Base-by-base conservation (phyloP, 768 basidiomycete genomes). In the Botryobasidium botryosum region DNA sequence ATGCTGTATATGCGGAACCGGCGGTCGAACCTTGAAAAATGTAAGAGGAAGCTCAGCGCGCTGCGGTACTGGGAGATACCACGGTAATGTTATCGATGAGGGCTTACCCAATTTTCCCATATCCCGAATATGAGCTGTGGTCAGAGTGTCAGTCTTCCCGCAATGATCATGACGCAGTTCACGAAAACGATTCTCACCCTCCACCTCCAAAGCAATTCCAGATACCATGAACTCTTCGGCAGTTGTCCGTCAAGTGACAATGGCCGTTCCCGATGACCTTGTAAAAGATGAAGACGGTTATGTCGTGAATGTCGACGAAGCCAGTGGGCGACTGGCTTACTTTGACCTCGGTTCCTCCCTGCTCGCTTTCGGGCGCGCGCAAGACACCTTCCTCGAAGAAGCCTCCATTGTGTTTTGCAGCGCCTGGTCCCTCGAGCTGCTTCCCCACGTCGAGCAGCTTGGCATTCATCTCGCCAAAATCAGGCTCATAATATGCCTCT, bases 161-260 rank as follows among this genome's bases (percentile, higher is more conserved):
- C 45, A 40, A 45, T 33, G 31, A 35, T 39, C 31, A 36, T 21
- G 25, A 33, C 45, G 3, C 36, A 20, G 13, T 6, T 24, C 5
- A 29, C 38, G 15, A 31, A 17, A 12, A n/a, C 18, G 7, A 64
- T 13, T 18, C 74, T 59, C 55, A 79, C 70, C 81, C 79, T 58
- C 83, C 84, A 32, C 85, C 85, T 6, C 80, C 80, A 56, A 91
- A 91, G 61, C 90, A 94, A 50, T 78, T 63, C 91, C 92, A 96
- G 12, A 96, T 71, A 7, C 85, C 85, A 46, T 77, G 71, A 15
- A 87, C 69, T 13, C 90, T 73, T 53, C 77, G 70, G 53, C 91
- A 94, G 52, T 88, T 80, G 56, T 94, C 87, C 13, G 84, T 88
- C 13, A 86, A 59, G 61, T 97, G 92, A 56, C 74, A 79, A 56